Conservation (phyloP, 2,329 filamentous ascomycete genomes). For the Trichothecium roseum region DNA sequence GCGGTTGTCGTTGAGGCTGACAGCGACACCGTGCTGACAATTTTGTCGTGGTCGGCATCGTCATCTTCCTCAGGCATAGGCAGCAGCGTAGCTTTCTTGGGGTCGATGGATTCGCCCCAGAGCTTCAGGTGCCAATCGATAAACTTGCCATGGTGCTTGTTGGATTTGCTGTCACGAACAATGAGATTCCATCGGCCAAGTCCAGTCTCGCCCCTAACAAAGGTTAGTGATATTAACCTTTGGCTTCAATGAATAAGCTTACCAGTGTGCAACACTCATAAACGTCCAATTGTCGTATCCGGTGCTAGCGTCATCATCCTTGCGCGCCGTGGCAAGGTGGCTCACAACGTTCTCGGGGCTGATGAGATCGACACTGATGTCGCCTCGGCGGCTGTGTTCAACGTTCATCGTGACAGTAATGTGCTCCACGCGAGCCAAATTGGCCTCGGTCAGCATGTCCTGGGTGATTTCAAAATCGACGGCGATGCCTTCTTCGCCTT, state of each 20-base stretch:
- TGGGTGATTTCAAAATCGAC: conserved; percentile 74
- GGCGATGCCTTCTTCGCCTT: conserved; percentile 70
- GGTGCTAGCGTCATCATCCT: conserved; percentile 49
- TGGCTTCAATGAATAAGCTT: conserved; percentile 21
- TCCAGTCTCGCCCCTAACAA: conserved; percentile 69
- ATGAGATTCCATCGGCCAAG: conserved; percentile 85
- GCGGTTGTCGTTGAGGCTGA: conserved; percentile 13
- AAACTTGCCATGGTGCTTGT: conserved; percentile 68
- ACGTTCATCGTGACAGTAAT: conserved; percentile 98
- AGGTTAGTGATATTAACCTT: conserved; percentile 17
- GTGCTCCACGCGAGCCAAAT: conserved; percentile 81
- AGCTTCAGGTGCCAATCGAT: conserved; percentile 89
- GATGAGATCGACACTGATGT: conserved; percentile 83
- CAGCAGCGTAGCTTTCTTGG: conserved; percentile 58
- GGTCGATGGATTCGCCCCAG: conserved; percentile 82
- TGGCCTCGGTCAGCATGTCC: conserved; percentile 71
- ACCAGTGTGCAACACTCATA: conserved; percentile 97
- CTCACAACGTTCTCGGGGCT: conserved; percentile 76
- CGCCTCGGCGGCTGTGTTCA: conserved; percentile 75
- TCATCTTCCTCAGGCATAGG: conserved; percentile 78
- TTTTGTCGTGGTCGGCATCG: conserved; percentile 68
- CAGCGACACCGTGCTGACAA: conserved; percentile 39
- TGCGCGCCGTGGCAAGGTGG: conserved; percentile 69
- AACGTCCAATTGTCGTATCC: conserved; percentile 97
- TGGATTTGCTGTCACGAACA: conserved; percentile 73